These are phyloP conservation scores for Dendryphion nanum DNA, from an alignment of 2,329 filamentous ascomycete genomes.

Conservation along the genomic window DNA sequence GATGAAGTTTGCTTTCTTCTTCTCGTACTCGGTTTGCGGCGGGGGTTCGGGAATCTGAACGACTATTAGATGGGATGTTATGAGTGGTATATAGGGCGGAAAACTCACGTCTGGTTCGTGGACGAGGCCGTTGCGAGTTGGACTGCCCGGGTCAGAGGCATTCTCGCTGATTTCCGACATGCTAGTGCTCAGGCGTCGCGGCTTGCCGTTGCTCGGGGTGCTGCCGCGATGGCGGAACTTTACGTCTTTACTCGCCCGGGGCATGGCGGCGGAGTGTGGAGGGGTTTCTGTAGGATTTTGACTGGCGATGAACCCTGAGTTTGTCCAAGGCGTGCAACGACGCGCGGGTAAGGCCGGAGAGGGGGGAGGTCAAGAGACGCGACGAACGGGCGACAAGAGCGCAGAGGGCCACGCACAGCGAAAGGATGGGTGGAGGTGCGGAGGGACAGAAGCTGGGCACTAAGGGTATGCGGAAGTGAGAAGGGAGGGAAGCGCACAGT, in stretches of 20 bases:
- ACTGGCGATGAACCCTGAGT: neutral
- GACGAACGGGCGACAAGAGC: neutral
- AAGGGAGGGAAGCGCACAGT: neutral
- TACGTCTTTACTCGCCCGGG: constrained; percentile 55
- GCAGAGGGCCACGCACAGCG: constrained; percentile 1
- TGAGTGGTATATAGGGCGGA: constrained; percentile 1
- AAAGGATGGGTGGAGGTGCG: neutral
- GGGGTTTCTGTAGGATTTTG: too few species aligned
- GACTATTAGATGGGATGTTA: constrained; percentile 16
- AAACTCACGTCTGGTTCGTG: constrained; percentile 13
- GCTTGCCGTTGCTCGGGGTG: constrained; percentile 49
- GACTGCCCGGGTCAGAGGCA: constrained; percentile 52
- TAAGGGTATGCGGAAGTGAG: neutral
- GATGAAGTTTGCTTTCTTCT: constrained; percentile 98
- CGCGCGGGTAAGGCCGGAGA: neutral
- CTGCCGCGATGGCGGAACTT: constrained; percentile 57
- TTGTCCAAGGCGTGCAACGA: constrained; percentile 1
- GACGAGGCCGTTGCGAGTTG: constrained; percentile 44
- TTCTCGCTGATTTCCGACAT: constrained; percentile 70
- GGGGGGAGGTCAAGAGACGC: neutral
- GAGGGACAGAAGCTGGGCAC: neutral
- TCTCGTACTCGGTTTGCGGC: constrained; percentile 76
- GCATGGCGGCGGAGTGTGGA: too few species aligned
- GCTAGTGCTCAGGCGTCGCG: constrained; percentile 63
- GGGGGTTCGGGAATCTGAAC: constrained; percentile 37